Evolutionary conservation across 2,329 filamentous ascomycete genomes (phyloP).

Genomic region (Allantophomopsis lycopodina): DNA sequence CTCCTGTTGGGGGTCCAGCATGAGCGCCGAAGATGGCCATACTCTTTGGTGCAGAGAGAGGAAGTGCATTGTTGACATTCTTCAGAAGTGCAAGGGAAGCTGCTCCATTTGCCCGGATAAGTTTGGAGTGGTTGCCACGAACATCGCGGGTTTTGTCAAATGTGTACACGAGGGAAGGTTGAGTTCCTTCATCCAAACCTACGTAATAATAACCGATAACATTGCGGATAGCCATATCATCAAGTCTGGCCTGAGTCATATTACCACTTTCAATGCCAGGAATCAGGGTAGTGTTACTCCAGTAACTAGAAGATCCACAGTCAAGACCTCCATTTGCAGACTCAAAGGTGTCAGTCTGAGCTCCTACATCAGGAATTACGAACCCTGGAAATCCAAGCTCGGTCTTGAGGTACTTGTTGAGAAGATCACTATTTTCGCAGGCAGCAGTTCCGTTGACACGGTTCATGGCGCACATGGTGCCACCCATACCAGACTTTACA

Average conservation of each 20-base stretch:
- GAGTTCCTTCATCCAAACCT: slow-evolving; percentile 21
- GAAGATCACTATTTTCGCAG: slow-evolving; percentile 63
- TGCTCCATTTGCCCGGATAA: slow-evolving; percentile 40
- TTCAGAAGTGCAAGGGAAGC: slow-evolving; percentile 55
- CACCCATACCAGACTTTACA: slow-evolving; percentile 61
- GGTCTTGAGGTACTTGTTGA: slow-evolving; percentile 66
- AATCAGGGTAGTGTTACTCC: slow-evolving; percentile 36
- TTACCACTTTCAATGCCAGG: slow-evolving; percentile 81
- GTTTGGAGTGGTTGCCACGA: slow-evolving; percentile 24
- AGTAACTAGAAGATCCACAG: slow-evolving; percentile 31
- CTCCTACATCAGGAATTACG: slow-evolving; percentile 65
- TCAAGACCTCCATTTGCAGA: slow-evolving; percentile 56
- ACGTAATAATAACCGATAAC: slow-evolving; percentile 57
- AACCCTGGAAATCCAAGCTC: slow-evolving; percentile 75
- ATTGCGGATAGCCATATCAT: slow-evolving; percentile 85
- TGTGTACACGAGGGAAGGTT: slow-evolving; percentile 67
- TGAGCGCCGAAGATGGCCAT: slow-evolving; percentile 45
- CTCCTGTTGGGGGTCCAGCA: too few species aligned
- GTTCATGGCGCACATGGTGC: slow-evolving; percentile 40
- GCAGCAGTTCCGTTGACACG: slow-evolving; percentile 68
- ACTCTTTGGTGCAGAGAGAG: slow-evolving; percentile 30
- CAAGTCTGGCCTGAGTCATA: slow-evolving; percentile 72
- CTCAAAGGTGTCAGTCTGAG: slow-evolving; percentile 44
- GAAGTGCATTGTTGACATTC: slow-evolving; percentile 33
- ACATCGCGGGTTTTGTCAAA: slow-evolving; percentile 39